A percentile compares a stretch with the other conserved stretches of the same genome.
Conservation (phyloP, 345 rosid genomes). For the Eucalyptus urophylla region DNA sequence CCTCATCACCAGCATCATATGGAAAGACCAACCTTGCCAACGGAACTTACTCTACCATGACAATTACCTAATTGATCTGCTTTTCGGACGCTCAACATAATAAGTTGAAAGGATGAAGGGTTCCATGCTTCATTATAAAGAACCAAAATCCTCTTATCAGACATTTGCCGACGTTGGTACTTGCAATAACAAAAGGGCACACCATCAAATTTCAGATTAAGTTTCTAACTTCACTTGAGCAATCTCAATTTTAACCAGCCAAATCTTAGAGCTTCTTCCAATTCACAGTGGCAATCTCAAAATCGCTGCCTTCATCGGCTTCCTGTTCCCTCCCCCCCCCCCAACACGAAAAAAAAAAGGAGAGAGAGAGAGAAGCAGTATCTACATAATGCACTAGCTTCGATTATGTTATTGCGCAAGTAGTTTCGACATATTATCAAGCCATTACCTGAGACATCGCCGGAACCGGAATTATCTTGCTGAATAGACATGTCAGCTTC, state of each 20-base stretch:
- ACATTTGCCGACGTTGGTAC: background rate
- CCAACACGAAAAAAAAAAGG: background rate
- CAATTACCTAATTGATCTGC: background rate
- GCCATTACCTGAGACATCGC: conserved; percentile 26
- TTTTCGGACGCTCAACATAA: background rate
- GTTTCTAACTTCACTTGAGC: background rate
- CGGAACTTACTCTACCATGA: background rate
- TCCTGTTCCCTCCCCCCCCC: background rate
- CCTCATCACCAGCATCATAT: background rate
- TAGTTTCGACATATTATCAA: background rate
- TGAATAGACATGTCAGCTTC: conserved; percentile 41
- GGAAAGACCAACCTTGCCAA: background rate
- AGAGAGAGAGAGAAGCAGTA: background rate
- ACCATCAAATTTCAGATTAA: background rate
- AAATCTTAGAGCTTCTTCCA: background rate
- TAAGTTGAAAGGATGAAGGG: background rate
- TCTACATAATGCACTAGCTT: background rate
- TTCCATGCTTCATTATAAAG: background rate
- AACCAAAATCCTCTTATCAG: background rate
- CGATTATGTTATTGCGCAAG: background rate
- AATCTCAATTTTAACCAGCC: background rate
- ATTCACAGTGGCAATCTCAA: background rate
- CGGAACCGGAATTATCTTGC: conserved; percentile 24
- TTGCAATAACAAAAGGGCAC: background rate
- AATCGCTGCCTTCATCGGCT: background rate